Evolutionary conservation across 805 yeast genomes (phyloP).

Genomic region (Ogataea parapolymorpha): DNA sequence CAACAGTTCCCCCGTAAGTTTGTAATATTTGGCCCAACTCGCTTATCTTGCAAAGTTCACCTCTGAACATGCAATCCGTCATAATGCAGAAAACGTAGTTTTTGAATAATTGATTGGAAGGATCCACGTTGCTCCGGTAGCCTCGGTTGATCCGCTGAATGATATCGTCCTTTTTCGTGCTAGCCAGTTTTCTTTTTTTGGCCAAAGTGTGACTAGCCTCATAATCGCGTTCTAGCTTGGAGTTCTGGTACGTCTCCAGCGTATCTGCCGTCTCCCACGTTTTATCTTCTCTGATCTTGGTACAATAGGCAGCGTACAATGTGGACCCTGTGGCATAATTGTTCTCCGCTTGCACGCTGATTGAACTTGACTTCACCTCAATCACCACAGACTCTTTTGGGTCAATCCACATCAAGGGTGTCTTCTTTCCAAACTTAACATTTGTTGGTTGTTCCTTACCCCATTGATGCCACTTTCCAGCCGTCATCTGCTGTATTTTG

Average conservation of each 20-base stretch:
- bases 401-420: constrained; percentile 74
- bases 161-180: constrained; percentile 18
- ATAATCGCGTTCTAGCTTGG: constrained; percentile 19
- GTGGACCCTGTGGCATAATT: constrained; percentile 67
- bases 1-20: constrained; percentile 47
- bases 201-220: constrained; percentile 18
- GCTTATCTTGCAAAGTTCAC: constrained; percentile 28
- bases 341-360: constrained; percentile 43
- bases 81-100: constrained; percentile 48
- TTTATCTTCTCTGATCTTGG: constrained; percentile 67
- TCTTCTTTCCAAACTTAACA: constrained; percentile 53
- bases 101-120: constrained; percentile 36
- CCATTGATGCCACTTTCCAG: constrained; percentile 55
- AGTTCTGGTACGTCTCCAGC: constrained; percentile 45
- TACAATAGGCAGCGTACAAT: constrained; percentile 71
- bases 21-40: constrained; percentile 39
- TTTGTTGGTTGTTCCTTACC: constrained; percentile 40
- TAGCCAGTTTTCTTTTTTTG: constrained; percentile 26
- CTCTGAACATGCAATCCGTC: constrained; percentile 41
- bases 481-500: constrained; percentile 52
- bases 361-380: constrained; percentile 78
- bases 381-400: constrained; percentile 76
- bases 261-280: constrained; percentile 53
- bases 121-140: background rate
- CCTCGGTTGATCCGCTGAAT: constrained; percentile 16